phyloP scores from a whole-genome alignment of 257 asterid genomes.

The Paulownia fortunei region DNA sequence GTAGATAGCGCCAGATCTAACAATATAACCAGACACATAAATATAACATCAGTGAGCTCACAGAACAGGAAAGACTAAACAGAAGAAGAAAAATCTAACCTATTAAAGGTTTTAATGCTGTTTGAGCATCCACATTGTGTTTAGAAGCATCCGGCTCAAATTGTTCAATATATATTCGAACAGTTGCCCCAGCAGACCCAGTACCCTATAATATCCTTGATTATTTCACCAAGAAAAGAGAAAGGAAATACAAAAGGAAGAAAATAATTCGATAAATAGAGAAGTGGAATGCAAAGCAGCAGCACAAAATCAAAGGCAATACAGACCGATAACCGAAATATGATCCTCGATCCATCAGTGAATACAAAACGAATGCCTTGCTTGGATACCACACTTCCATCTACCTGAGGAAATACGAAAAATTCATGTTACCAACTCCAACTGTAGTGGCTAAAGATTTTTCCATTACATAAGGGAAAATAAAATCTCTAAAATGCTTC shows the following conservation, averaged over 20 bases:
- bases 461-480: constrained; percentile 8
- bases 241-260: neutral
- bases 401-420: constrained; percentile 62
- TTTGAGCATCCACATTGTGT: constrained; percentile 84
- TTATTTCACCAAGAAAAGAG: constrained; percentile 13
- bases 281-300: neutral
- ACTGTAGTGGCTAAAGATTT: neutral
- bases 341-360: constrained; percentile 94
- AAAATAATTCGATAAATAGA: neutral
- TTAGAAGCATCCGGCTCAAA: constrained; percentile 85
- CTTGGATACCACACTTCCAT: constrained; percentile 87
- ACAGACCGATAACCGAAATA: constrained; percentile 85
- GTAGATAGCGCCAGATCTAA: constrained; percentile 82
- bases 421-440: constrained; percentile 20
- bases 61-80: neutral
- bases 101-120: constrained; percentile 80
- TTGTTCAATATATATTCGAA: constrained; percentile 83
- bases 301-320: neutral
- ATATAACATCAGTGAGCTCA: neutral
- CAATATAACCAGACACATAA: constrained; percentile 15
- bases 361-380: constrained; percentile 91
- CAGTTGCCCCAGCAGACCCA: constrained; percentile 98
- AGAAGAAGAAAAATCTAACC: constrained; percentile 44
- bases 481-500: constrained; percentile 12
- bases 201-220: constrained; percentile 64